A percentile compares a stretch with the other conserved stretches of the same genome.
These are phyloP conservation scores for Talaromyces nanjingensis DNA, from an alignment of 495 filamentous ascomycete species.

Conservation along the genomic window DNA sequence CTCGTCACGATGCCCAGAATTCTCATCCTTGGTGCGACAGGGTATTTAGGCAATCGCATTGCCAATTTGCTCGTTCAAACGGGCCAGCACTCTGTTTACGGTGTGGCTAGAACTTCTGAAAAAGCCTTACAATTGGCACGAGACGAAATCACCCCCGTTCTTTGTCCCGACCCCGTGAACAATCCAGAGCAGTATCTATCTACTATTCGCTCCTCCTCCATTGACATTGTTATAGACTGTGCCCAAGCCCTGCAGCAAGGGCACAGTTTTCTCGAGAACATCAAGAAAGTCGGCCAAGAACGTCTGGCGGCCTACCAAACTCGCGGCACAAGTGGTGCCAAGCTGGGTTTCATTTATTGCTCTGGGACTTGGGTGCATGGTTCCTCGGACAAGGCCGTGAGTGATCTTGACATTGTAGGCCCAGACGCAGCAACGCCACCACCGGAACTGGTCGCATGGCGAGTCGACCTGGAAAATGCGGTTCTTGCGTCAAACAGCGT, in stretches of 20 bases:
- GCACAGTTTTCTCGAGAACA: constrained; percentile 12
- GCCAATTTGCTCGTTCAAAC: constrained; percentile 23
- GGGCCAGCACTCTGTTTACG: constrained; percentile 31
- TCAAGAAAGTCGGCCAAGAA: constrained; percentile 18
- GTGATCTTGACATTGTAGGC: constrained; percentile 24
- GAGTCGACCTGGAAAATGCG: constrained; percentile 26
- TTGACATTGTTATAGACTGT: constrained; percentile 31
- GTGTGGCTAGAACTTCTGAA: constrained; percentile 25
- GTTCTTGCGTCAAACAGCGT: constrained; percentile 23
- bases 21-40: constrained; percentile 37
- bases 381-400: constrained; percentile 17
- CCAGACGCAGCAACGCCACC: constrained; percentile 12
- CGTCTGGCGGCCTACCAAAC: constrained; percentile 12
- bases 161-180: constrained; percentile 13
- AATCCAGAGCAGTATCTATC: constrained; percentile 11
- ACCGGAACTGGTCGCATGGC: constrained; percentile 21
- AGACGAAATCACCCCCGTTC: constrained; percentile 24
- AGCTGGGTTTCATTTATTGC: constrained; percentile 36
- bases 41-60: constrained; percentile 33
- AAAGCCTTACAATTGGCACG: constrained; percentile 23
- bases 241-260: constrained; percentile 16
- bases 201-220: constrained; percentile 18
- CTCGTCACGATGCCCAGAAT: constrained; percentile 28
- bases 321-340: constrained; percentile 16
- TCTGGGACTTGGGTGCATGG: constrained; percentile 38